phyloP scores from a whole-genome alignment of 164 flowering plant species.

The Akebia trifoliata region DNA sequence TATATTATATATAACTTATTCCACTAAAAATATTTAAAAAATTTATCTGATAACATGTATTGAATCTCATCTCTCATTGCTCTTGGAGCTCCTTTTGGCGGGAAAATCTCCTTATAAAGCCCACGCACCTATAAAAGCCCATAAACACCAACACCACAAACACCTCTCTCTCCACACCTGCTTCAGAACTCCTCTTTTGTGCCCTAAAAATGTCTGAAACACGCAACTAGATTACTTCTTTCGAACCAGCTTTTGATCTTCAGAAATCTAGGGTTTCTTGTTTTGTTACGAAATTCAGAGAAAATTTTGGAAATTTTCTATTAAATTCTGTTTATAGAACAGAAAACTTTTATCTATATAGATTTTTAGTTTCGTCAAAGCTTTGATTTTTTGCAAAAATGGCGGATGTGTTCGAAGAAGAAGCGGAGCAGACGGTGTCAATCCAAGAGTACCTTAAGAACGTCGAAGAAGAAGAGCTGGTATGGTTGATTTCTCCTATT shows the following conservation, averaged over 20 bases:
- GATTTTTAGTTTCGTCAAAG: background rate
- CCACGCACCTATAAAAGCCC: too few relatives aligned
- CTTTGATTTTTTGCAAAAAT: slow-evolving; percentile 28
- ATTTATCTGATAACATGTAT: too few relatives aligned
- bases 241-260: background rate
- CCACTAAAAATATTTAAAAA: too few relatives aligned
- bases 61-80: too few relatives aligned
- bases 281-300: too few relatives aligned
- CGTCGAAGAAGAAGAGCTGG: slow-evolving; percentile 72
- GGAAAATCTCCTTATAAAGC: too few relatives aligned
- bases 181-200: background rate
- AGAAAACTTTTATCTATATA: background rate
- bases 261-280: too few relatives aligned
- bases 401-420: slow-evolving; percentile 57
- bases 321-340: too few relatives aligned
- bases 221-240: background rate
- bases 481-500: slow-evolving; percentile 16
- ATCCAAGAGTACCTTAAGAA: slow-evolving; percentile 60
- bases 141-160: too few relatives aligned
- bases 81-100: too few relatives aligned
- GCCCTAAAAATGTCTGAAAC: background rate
- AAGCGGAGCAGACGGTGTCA: slow-evolving; percentile 49
- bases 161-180: background rate
- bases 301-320: too few relatives aligned
- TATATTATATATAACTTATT: too few relatives aligned